Evolutionary conservation across 768 basidiomycete species (phyloP).

Genomic region (Rubroboletus pulcherrimus): DNA sequence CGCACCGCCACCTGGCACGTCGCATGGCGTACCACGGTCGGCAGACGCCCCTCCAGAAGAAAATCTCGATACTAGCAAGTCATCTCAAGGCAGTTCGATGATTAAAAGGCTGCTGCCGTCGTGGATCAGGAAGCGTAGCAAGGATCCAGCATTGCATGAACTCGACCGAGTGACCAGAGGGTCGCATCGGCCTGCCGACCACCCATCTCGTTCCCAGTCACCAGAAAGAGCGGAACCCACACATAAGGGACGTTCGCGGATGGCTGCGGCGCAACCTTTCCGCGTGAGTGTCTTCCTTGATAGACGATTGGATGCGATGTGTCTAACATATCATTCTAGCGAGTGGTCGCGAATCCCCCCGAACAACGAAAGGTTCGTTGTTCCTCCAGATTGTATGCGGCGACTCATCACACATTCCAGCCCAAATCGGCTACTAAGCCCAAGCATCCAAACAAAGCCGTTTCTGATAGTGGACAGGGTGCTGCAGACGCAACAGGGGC

Average conservation of each 20-base stretch:
- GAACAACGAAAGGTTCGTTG: background rate
- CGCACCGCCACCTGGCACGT: too few relatives aligned
- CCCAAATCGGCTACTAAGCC: too few relatives aligned
- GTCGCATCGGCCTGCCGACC: background rate
- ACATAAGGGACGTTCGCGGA: background rate
- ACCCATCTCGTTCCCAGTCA: background rate
- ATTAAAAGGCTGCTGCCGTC: background rate
- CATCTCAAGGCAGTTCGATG: background rate
- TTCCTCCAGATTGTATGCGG: background rate
- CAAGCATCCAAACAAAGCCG: background rate
- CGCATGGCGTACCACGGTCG: too few relatives aligned
- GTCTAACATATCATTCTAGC: background rate
- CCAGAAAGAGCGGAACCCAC: background rate
- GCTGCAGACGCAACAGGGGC: too few relatives aligned
- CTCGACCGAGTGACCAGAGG: too few relatives aligned
- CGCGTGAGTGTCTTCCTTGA: background rate
- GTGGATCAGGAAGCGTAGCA: background rate
- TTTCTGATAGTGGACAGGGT: background rate
- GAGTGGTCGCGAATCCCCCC: background rate
- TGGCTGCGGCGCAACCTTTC: background rate
- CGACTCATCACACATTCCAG: background rate
- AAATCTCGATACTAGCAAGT: fast-evolving
- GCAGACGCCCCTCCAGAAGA: background rate
- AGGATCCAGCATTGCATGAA: too few relatives aligned
- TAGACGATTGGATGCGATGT: too few relatives aligned